Conservation (phyloP, 306 rosid genomes). For the Trifolium repens region DNA sequence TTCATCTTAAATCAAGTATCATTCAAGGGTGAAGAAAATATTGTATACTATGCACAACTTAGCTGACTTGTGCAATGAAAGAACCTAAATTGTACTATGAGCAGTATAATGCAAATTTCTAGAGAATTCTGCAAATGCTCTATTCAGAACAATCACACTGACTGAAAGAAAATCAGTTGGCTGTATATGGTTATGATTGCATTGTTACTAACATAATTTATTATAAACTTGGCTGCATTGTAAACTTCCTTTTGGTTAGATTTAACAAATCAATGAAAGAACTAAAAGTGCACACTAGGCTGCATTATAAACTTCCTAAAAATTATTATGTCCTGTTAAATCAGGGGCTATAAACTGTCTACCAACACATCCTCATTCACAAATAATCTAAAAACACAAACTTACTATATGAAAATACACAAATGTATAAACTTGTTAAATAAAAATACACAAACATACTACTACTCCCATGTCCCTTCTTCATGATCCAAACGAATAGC, state of each 20-base stretch:
- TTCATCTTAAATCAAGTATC: neutral
- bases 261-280: slow-evolving; percentile 21
- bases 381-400: slow-evolving; percentile 9
- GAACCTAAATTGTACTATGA: neutral
- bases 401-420: too few relatives aligned
- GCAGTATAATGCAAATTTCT: slow-evolving; percentile 11
- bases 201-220: neutral
- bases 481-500: neutral
- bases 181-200: neutral
- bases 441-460: too few relatives aligned
- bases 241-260: slow-evolving; percentile 2
- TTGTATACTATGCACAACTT: too few relatives aligned
- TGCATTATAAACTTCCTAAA: slow-evolving; percentile 16
- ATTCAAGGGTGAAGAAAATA: neutral
- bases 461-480: neutral
- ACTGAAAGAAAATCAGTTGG: neutral
- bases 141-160: neutral
- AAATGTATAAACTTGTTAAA: too few relatives aligned
- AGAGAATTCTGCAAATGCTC: slow-evolving; percentile 1
- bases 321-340: slow-evolving; percentile 5
- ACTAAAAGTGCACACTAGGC: slow-evolving; percentile 1
- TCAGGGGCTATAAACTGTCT: slow-evolving; percentile 10
- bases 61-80: slow-evolving; percentile 3
- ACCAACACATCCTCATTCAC: slow-evolving; percentile 32
- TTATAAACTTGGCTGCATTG: too few relatives aligned